Evolutionary conservation across 2,329 filamentous ascomycete genomes (phyloP), one percentile per base, ranked within the genome.

Genomic region (Penicillium sp.): DNA sequence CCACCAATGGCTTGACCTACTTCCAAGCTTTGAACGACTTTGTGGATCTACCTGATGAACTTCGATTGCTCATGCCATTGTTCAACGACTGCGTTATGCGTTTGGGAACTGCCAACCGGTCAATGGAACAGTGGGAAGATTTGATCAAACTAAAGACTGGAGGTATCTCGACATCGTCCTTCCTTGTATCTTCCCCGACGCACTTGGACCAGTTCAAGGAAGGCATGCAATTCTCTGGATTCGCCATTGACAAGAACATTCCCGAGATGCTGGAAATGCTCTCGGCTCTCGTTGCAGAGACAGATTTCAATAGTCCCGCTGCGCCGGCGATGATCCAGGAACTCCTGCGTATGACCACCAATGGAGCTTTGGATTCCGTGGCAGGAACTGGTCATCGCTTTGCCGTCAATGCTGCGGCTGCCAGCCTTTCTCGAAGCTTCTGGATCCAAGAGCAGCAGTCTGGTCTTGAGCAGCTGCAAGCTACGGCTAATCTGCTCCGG

Each of bases 121-220:
- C 86, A 0, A 97, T 96, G 88, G 94, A 97, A 71, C 87, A 97
- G 71, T 83, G 97, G 47, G 94, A 99, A 73, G 94, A 97, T 67
- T 76, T 92, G 51, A 97, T 99, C 72, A 97, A 97, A 73, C 81
- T 97, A 29, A 96, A 95, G 77, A 97, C 94, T 1, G 94, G 94
- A 18, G 94, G 94, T 9, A 84, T 99, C 35, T 89, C 87, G 2
- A 86, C 95, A 14, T 86, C 88, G 1, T 92, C 96, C 63, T 89
- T 95, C 74, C 84, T 88, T n/a, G 86, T 88, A 0, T 84, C 92
- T 0, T 91, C 86, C 2, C 90, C 93, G 0, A 81, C 81, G 1
- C 84, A 93, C 61, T 84, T 90, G 51, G 80, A 82, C 29, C 78
- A 82, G 26, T 88, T 86, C 8, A 85, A 83, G 16, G 94, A 99